Conservation (phyloP, 768 basidiomycete genomes). For the Xerocomellus chrysenteron region DNA sequence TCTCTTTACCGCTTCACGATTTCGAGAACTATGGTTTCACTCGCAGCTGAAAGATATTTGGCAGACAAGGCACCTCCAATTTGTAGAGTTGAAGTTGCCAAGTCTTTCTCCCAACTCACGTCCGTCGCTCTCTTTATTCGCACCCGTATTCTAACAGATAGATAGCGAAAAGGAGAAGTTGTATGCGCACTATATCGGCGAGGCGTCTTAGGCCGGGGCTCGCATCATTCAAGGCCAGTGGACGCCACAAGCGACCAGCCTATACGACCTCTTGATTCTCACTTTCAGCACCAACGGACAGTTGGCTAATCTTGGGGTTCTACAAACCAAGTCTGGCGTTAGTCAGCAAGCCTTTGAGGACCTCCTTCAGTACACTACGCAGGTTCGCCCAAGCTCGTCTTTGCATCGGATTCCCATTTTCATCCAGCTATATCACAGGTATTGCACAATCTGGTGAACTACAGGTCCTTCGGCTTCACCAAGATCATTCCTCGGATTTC, state of each 20-base stretch:
- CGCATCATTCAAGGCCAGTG: slow-evolving; percentile 84
- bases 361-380: slow-evolving; percentile 68
- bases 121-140: slow-evolving; percentile 24
- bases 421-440: slow-evolving; percentile 22
- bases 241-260: slow-evolving; percentile 65
- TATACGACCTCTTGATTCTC: slow-evolving; percentile 71
- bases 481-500: slow-evolving; percentile 80
- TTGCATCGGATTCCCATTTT: not conserved
- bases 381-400: slow-evolving; percentile 43
- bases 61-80: slow-evolving; percentile 77
- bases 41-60: slow-evolving; percentile 58
- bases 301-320: slow-evolving; percentile 52
- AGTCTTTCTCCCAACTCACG: slow-evolving; percentile 71
- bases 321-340: slow-evolving; percentile 56
- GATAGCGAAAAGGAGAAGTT: slow-evolving; percentile 71
- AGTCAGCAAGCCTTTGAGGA: slow-evolving; percentile 63
- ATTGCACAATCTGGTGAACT: slow-evolving; percentile 56
- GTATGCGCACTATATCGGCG: slow-evolving; percentile 69
- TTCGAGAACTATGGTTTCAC: slow-evolving; percentile 34
- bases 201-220: slow-evolving; percentile 83
- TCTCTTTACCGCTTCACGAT: not conserved
- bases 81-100: slow-evolving; percentile 66
- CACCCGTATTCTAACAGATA: slow-evolving; percentile 1
- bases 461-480: slow-evolving; percentile 79
- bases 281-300: slow-evolving; percentile 62